These are phyloP conservation scores for Malania oleifera DNA, from an alignment of 164 flowering plant genomes.

Conservation along the genomic window DNA sequence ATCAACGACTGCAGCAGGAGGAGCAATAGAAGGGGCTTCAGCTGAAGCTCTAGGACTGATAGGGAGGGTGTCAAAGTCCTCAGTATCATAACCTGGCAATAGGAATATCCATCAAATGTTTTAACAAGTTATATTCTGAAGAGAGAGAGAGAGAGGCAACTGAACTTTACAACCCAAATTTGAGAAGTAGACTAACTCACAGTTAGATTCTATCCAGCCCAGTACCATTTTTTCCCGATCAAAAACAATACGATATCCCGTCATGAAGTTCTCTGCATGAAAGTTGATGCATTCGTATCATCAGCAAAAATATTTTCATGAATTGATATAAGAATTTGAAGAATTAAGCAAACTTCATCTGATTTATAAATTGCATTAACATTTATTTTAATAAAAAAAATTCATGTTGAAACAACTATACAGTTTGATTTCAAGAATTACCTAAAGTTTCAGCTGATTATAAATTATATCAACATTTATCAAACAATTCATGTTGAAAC, in stretches of 20 bases:
- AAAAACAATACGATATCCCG: slow-evolving; percentile 70
- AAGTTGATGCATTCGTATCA: neutral
- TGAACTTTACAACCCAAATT: neutral
- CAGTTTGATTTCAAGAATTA: no score
- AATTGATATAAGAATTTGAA: no score
- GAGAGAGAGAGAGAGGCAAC: neutral
- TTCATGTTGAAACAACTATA: no score
- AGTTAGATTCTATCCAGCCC: slow-evolving; percentile 79
- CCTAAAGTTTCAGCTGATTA: no score
- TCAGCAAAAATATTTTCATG: neutral
- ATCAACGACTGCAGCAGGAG: slow-evolving; percentile 31
- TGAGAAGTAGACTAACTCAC: slow-evolving; percentile 40
- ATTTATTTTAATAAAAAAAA: no score
- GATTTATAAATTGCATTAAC: no score
- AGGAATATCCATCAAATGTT: neutral
- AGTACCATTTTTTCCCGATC: slow-evolving; percentile 62
- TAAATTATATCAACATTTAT: no score
- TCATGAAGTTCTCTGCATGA: slow-evolving; percentile 84
- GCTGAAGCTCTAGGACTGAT: slow-evolving; percentile 16
- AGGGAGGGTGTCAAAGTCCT: slow-evolving; percentile 21
- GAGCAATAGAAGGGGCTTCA: slow-evolving; percentile 26
- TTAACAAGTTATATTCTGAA: neutral
- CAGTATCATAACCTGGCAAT: slow-evolving; percentile 32
- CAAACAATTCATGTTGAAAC: no score
- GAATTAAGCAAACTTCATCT: no score